Conservation (phyloP, 2,329 filamentous ascomycete species). For the Helminthosporium solani region DNA sequence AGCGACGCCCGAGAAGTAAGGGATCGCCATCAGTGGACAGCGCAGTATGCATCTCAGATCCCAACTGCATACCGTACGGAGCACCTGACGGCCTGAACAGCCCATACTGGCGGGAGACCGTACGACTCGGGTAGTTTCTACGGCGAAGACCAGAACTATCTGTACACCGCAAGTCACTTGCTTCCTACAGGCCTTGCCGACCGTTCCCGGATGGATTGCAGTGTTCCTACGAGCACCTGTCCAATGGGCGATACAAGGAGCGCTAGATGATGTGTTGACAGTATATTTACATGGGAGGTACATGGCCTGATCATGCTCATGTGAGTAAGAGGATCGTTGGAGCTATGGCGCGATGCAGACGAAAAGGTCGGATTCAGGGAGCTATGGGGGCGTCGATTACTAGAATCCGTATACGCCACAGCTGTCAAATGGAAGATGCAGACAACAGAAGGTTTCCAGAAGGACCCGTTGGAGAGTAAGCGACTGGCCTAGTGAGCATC, state of each 20-base stretch:
- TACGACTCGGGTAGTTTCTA: background rate
- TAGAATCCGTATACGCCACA: slow-evolving; percentile 1
- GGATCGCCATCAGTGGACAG: slow-evolving; percentile 3
- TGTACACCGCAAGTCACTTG: slow-evolving; percentile 22
- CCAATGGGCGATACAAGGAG: slow-evolving; percentile 1
- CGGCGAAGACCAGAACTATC: background rate
- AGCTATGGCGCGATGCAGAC: slow-evolving; percentile 10
- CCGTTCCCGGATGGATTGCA: slow-evolving; percentile 2
- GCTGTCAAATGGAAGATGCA: slow-evolving; percentile 8
- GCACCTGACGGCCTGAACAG: slow-evolving; percentile 29
- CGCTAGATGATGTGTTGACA: background rate
- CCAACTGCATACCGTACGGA: slow-evolving; percentile 29
- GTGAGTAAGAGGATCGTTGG: slow-evolving; percentile 22
- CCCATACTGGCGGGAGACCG: background rate
- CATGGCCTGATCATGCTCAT: slow-evolving; percentile 12
- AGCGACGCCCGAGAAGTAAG: slow-evolving; percentile 24
- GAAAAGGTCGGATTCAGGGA: slow-evolving; percentile 1
- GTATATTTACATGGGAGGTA: slow-evolving; percentile 14
- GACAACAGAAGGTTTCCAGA: slow-evolving; percentile 15
- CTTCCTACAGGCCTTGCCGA: slow-evolving; percentile 1
- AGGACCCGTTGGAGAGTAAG: slow-evolving; percentile 1
- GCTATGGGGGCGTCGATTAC: slow-evolving; percentile 2
- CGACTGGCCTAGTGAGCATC: slow-evolving; percentile 1
- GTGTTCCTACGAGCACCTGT: background rate
- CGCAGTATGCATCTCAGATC: slow-evolving; percentile 10